Evolutionary conservation across 108 stramenopile genomes (phyloP).

Genomic region (Epipyxis sp.): DNA sequence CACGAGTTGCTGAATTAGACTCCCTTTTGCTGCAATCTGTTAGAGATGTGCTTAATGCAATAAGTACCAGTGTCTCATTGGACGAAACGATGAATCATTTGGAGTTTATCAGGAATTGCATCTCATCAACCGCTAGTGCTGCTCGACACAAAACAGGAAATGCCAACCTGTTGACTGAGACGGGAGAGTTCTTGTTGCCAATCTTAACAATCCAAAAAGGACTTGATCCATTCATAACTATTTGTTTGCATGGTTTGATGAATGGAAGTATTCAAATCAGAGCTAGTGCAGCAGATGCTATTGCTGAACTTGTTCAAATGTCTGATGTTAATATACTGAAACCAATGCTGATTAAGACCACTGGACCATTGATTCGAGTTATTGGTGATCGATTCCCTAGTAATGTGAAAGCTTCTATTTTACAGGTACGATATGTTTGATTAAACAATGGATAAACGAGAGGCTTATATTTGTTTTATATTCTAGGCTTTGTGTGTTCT

Average conservation of each 20-base stretch:
- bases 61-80: constrained; percentile 73
- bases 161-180: background rate
- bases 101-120: constrained; percentile 77
- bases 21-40: constrained; percentile 63
- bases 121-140: constrained; percentile 72
- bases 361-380: constrained; percentile 94
- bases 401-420: constrained; percentile 84
- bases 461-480: background rate
- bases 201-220: constrained; percentile 88
- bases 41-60: constrained; percentile 62
- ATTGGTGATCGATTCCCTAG: constrained; percentile 90
- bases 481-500: constrained; percentile 45
- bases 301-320: background rate
- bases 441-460: background rate
- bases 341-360: constrained; percentile 69
- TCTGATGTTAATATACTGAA: constrained; percentile 5
- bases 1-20: constrained; percentile 82
- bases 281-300: background rate
- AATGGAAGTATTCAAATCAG: constrained; percentile 61
- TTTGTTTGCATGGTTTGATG: constrained; percentile 89
- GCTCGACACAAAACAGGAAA: constrained; percentile 50
- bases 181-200: constrained; percentile 69
- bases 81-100: constrained; percentile 84
- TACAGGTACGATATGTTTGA: constrained; percentile 43
- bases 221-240: constrained; percentile 89